Evolutionary conservation across 2,329 filamentous ascomycete genomes (phyloP), one percentile per base, ranked within the genome.

Genomic region (Neofusicoccum cordaticola): DNA sequence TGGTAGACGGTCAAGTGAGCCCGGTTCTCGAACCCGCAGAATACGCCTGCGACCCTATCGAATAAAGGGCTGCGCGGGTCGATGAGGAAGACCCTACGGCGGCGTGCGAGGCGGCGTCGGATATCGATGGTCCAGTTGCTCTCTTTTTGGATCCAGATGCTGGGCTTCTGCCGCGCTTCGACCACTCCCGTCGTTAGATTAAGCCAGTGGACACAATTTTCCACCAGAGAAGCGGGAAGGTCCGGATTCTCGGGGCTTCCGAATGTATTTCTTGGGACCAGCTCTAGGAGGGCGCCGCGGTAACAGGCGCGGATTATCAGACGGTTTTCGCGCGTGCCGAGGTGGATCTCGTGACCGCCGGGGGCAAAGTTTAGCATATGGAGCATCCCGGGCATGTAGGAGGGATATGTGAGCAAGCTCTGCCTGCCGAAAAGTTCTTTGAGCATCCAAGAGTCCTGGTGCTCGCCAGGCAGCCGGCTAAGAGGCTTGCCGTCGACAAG

Each of bases 171-270:
- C 8, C 86, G 78, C 19, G 88, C 82, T 53, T 90, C 83, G 0
- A 90, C 53, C 0, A 74, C 63, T 2, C 78, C 76, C 1, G 74
- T 75, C 1, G 66, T 51, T 0, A 87, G 13, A 45, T 89, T 77
- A 3, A 89, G 74, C 86, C 87, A 90, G 66, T 90, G 87, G 0
- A 84, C 77, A 58, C 84, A 88, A 5, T 81, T 74, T 0, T 83
- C 72, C 0, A 87, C 66, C 0, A 90, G 75, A 0, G 78, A 71
- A 0, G 68, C 68, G 0, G 88, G 88, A 0, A 89, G 73, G 67
- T 88, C 86, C 39, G 75, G 37, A 1, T 41, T 64, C 6, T 5
- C 8, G 2, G 19, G 57, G 0, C 62, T 58, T 2, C 62, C 39
- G 45, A 82, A 78, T 0, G 76, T 41, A 0, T 64, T 11, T 0